Conservation (phyloP, 2,329 filamentous ascomycete genomes). For the Diaporthe capsici region DNA sequence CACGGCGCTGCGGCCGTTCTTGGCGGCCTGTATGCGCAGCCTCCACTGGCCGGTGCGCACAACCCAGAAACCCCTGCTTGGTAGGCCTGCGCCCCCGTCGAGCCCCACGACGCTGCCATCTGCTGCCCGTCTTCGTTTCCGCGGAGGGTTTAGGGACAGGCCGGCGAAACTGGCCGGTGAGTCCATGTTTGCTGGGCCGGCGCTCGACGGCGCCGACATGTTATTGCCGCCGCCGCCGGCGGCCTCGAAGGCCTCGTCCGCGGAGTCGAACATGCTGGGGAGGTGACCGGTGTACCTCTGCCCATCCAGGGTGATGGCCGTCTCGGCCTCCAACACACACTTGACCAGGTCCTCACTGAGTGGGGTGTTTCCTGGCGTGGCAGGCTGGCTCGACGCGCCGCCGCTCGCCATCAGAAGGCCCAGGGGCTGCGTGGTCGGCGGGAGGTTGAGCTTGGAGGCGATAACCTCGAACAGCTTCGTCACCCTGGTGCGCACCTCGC, state of each 20-base stretch:
- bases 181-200: conserved; percentile 47
- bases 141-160: conserved; percentile 52
- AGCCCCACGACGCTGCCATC: conserved; percentile 48
- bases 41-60: conserved; percentile 80
- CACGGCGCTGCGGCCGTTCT: conserved; percentile 65
- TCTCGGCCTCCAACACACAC: conserved; percentile 72
- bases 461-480: conserved; percentile 83
- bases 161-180: conserved; percentile 49
- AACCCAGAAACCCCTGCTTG: conserved; percentile 66
- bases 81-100: conserved; percentile 33
- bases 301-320: conserved; percentile 72
- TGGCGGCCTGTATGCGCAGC: conserved; percentile 71
- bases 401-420: conserved; percentile 77
- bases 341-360: conserved; percentile 79
- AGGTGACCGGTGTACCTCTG: conserved; percentile 54
- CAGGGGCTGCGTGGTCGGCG: conserved; percentile 70
- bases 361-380: conserved; percentile 78
- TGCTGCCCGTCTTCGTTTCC: conserved; percentile 60
- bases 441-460: conserved; percentile 82
- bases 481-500: conserved; percentile 78
- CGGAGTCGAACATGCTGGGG: conserved; percentile 38
- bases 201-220: conserved; percentile 50
- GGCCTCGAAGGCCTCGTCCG: conserved; percentile 13
- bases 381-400: conserved; percentile 72
- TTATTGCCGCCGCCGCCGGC: conserved; percentile 6